phyloP scores from a whole-genome alignment of 805 yeast genomes.

The Kazachstania psychrophila region DNA sequence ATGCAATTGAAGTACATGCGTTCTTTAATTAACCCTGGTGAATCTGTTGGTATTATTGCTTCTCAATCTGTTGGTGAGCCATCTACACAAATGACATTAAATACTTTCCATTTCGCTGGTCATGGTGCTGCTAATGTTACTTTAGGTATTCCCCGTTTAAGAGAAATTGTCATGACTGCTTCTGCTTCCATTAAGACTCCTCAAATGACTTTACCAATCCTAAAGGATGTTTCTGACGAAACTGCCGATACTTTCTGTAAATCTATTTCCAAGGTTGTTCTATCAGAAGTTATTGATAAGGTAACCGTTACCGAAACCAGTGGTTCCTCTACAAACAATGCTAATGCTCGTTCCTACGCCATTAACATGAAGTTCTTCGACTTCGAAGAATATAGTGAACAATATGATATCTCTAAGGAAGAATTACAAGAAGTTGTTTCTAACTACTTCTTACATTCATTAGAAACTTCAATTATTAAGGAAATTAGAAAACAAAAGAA shows the following conservation, averaged over 20 bases:
- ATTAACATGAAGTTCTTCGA: constrained; percentile 71
- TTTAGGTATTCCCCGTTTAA: constrained; percentile 98
- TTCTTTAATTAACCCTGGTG: constrained; percentile 91
- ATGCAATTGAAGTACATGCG: constrained; percentile 99
- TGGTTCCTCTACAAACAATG: constrained; percentile 44
- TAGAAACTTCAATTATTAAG: constrained; percentile 66
- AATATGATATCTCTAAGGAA: constrained; percentile 78
- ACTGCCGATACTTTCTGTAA: constrained; percentile 91
- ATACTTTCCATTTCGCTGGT: constrained; percentile 97
- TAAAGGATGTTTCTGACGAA: constrained; percentile 68
- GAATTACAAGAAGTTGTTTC: constrained; percentile 66
- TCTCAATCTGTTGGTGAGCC: constrained; percentile 99
- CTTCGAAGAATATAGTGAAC: constrained; percentile 66
- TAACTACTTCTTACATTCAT: constrained; percentile 51
- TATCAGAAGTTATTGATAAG: constrained; percentile 82
- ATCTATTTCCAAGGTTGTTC: constrained; percentile 70
- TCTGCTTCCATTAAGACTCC: constrained; percentile 95
- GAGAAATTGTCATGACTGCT: constrained; percentile 99
- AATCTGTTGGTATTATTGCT: constrained; percentile 96
- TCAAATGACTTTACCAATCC: constrained; percentile 89
- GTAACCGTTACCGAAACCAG: constrained; percentile 85
- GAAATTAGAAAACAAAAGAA: constrained; percentile 74
- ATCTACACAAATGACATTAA: constrained; percentile 96
- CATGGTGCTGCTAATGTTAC: constrained; percentile 99
- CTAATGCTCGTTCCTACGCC: constrained; percentile 58